Conservation (phyloP, 768 basidiomycete genomes). For the Lyophyllum atratum region DNA sequence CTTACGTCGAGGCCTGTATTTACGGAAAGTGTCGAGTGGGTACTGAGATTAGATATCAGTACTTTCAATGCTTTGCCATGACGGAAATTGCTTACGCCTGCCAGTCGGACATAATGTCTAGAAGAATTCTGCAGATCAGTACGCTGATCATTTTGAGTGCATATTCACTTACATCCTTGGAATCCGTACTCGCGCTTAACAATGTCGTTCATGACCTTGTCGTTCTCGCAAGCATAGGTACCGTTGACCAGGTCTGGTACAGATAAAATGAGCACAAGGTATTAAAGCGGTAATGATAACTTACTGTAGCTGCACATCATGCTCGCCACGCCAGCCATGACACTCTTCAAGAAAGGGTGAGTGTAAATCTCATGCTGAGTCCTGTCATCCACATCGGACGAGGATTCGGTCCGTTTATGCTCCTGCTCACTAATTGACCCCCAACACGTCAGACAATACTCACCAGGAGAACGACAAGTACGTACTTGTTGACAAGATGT, state of each 20-base stretch:
- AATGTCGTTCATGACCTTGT: slow-evolving; percentile 70
- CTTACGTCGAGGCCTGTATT: slow-evolving; percentile 66
- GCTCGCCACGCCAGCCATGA: slow-evolving; percentile 73
- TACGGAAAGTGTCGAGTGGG: slow-evolving; percentile 60
- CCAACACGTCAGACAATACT: too few species aligned
- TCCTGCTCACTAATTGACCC: slow-evolving; percentile 64
- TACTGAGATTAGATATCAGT: slow-evolving; percentile 25
- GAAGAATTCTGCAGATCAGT: not conserved
- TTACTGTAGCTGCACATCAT: slow-evolving; percentile 80
- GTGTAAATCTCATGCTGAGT: slow-evolving; percentile 78
- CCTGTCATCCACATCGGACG: slow-evolving; percentile 77
- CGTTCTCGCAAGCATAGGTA: slow-evolving; percentile 76
- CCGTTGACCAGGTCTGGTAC: slow-evolving; percentile 65
- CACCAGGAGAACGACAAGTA: slow-evolving; percentile 2
- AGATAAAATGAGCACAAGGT: not conserved
- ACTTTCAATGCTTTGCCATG: not conserved
- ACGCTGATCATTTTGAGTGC: not conserved
- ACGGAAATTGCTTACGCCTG: slow-evolving; percentile 41
- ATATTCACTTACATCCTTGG: slow-evolving; percentile 58
- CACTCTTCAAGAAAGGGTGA: slow-evolving; percentile 67
- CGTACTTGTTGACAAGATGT: slow-evolving; percentile 77
- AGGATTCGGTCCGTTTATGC: slow-evolving; percentile 51
- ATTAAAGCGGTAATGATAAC: slow-evolving; percentile 19
- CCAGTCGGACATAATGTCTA: slow-evolving; percentile 79
- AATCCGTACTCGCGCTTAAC: slow-evolving; percentile 77